These are phyloP conservation scores for Tuctoria greenei DNA, from an alignment of 176 grass and related monocot genomes.

Conservation along the genomic window DNA sequence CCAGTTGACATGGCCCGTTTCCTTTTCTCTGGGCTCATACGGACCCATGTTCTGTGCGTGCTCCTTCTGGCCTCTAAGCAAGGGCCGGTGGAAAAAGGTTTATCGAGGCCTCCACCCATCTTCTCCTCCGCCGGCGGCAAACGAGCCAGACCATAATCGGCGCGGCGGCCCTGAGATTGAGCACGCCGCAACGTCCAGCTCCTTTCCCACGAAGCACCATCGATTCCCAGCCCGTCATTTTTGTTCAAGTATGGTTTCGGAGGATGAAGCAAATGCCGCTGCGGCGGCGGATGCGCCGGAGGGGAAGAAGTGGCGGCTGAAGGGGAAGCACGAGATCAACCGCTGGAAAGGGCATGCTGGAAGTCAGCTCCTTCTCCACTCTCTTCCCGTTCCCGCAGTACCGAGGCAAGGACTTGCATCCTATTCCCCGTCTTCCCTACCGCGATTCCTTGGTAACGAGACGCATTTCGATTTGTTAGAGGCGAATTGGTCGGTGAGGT, in stretches of 20 bases:
- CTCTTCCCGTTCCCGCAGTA: constrained; percentile 94
- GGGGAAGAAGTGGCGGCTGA: constrained; percentile 40
- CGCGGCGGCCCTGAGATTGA: background rate
- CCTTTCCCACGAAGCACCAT: background rate
- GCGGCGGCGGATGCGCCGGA: background rate
- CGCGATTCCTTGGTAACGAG: background rate
- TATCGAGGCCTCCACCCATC: background rate
- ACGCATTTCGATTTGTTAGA: background rate
- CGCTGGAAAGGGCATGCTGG: constrained; percentile 83
- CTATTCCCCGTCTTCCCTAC: background rate
- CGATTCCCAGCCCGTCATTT: background rate
- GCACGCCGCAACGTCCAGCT: constrained; percentile 2
- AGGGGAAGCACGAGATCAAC: constrained; percentile 96
- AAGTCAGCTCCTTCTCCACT: constrained; percentile 93
- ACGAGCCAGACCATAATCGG: constrained; percentile 2
- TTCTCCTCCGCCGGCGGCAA: background rate
- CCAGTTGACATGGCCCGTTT: too few relatives aligned
- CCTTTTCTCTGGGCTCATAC: too few relatives aligned
- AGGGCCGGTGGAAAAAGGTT: too few relatives aligned
- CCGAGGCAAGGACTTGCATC: constrained; percentile 46
- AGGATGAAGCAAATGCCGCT: constrained; percentile 10
- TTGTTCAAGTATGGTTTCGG: constrained; percentile 5
- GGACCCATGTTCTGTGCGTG: too few relatives aligned
- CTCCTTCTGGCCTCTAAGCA: too few relatives aligned
- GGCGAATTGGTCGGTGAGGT: background rate